These are phyloP conservation scores for Populus hybrid DNA, from an alignment of 441 rosid species.

Conservation along the genomic window DNA sequence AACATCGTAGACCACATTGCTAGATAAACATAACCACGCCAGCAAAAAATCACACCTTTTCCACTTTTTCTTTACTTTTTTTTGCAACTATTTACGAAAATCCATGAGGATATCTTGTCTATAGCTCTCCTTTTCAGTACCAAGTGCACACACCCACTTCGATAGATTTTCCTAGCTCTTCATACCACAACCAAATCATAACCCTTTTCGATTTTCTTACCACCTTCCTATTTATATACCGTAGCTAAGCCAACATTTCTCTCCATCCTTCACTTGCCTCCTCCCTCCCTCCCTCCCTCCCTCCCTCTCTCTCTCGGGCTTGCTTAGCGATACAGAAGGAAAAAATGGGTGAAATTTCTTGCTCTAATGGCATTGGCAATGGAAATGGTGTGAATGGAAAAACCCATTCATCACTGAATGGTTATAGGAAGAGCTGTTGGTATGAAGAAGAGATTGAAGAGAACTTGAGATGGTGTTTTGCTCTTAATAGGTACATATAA, in stretches of 20 bases:
- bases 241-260: not conserved
- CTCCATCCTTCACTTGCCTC: constrained; percentile 3
- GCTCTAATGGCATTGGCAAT: constrained; percentile 33
- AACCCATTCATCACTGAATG: constrained; percentile 32
- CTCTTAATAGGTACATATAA: constrained; percentile 50
- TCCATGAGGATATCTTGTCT: constrained; percentile 31
- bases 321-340: not conserved
- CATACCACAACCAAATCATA: constrained; percentile 25
- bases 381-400: constrained; percentile 37
- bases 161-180: constrained; percentile 29
- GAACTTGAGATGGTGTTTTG: constrained; percentile 57
- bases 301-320: not conserved
- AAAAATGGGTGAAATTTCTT: constrained; percentile 48
- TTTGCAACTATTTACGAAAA: constrained; percentile 14
- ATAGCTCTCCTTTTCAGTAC: not conserved
- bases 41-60: constrained; percentile 19
- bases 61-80: not conserved
- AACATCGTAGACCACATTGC: not conserved
- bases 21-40: constrained; percentile 22
- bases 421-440: constrained; percentile 65
- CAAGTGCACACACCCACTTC: constrained; percentile 18
- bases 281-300: not conserved
- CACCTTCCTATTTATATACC: constrained; percentile 31
- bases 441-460: constrained; percentile 69
- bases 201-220: constrained; percentile 17